These are phyloP conservation scores for Stropharia rugosoannulata DNA, from an alignment of 768 basidiomycete genomes.

Conservation along the genomic window DNA sequence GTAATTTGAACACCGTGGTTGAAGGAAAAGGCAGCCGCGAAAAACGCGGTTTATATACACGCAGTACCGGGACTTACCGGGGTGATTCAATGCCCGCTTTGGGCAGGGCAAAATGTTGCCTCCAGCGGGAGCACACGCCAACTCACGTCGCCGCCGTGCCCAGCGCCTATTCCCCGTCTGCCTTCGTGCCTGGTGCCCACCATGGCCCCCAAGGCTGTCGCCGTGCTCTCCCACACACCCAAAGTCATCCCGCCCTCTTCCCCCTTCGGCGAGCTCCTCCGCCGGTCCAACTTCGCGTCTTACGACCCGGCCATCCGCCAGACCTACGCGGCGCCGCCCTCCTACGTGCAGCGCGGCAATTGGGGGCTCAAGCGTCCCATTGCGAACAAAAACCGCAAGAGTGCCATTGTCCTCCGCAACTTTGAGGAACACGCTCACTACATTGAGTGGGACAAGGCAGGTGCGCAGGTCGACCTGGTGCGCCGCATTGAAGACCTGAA, in stretches of 20 bases:
- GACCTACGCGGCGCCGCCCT: slow-evolving; percentile 70
- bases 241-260: slow-evolving; percentile 47
- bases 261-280: slow-evolving; percentile 73
- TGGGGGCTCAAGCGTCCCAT: slow-evolving; percentile 88
- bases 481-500: slow-evolving; percentile 66
- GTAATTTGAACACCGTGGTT: slow-evolving; percentile 82
- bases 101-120: slow-evolving; percentile 13
- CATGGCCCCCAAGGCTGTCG: slow-evolving; percentile 23
- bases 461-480: slow-evolving; percentile 66
- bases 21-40: slow-evolving; percentile 14
- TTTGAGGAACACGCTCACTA: slow-evolving; percentile 76
- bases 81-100: slow-evolving; percentile 15
- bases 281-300: slow-evolving; percentile 79
- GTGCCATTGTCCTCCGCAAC: slow-evolving; percentile 62
- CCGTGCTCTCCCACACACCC: slow-evolving; percentile 9
- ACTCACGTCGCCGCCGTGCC: slow-evolving; percentile 7
- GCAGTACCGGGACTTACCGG: slow-evolving; percentile 20
- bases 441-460: slow-evolving; percentile 74
- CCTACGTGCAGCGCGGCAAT: slow-evolving; percentile 73
- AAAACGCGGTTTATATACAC: slow-evolving; percentile 28
- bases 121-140: background rate
- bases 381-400: slow-evolving; percentile 59
- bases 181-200: background rate
- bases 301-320: slow-evolving; percentile 78
- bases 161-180: background rate